Conservation (phyloP, 495 filamentous ascomycete species). For the Penicillium verhagenii region DNA sequence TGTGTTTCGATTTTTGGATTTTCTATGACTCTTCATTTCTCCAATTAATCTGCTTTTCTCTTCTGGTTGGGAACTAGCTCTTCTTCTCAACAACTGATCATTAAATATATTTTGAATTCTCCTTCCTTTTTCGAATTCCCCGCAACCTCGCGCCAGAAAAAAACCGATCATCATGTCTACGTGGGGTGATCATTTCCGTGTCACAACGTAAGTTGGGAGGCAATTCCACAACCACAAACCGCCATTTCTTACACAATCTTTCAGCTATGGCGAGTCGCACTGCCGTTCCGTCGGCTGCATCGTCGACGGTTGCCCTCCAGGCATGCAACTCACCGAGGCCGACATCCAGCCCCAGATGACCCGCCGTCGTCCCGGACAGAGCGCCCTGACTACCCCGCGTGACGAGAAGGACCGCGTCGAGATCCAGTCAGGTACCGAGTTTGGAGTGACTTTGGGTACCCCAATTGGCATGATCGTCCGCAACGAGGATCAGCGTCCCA, state of each 20-base stretch:
- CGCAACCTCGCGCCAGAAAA: not conserved
- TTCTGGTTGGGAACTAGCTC: not conserved
- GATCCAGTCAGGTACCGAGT: slow-evolving; percentile 94
- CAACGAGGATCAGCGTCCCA: slow-evolving; percentile 91
- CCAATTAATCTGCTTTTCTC: not conserved
- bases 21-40: not conserved
- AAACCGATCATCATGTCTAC: slow-evolving; percentile 67
- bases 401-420: slow-evolving; percentile 89
- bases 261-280: slow-evolving; percentile 86
- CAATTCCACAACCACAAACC: not conserved
- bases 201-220: slow-evolving; percentile 69
- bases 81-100: not conserved
- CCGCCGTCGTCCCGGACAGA: slow-evolving; percentile 86
- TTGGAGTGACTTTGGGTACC: slow-evolving; percentile 87
- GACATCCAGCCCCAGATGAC: slow-evolving; percentile 97
- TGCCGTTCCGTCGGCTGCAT: slow-evolving; percentile 89
- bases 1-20: slow-evolving; percentile 12
- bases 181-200: slow-evolving; percentile 80
- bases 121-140: not conserved
- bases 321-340: slow-evolving; percentile 80
- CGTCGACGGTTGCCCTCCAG: slow-evolving; percentile 84
- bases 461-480: slow-evolving; percentile 85
- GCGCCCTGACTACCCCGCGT: slow-evolving; percentile 83
- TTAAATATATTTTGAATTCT: no score
- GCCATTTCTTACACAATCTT: slow-evolving; percentile 6